phyloP scores from a whole-genome alignment of 805 yeast species.

The Candida broadrunensis region DNA sequence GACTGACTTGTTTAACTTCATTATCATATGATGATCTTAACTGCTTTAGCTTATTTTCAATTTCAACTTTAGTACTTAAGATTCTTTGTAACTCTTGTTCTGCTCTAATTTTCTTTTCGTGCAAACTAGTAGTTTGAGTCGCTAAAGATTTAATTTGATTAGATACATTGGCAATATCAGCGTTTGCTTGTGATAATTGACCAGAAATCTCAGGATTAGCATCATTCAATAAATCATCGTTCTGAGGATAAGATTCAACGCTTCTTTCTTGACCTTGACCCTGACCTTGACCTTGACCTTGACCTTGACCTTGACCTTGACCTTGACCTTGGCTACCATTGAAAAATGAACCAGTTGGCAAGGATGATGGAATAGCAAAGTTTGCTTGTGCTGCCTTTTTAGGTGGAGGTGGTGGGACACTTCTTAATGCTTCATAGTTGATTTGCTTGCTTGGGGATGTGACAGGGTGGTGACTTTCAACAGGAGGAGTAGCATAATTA shows the following conservation, averaged over 20 bases:
- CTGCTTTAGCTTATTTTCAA: conserved; percentile 65
- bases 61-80: conserved; percentile 62
- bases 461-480: too few species aligned
- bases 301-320: conserved; percentile 1
- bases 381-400: conserved; percentile 7
- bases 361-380: conserved; percentile 5
- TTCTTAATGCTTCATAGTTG: conserved; percentile 52
- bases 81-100: conserved; percentile 74
- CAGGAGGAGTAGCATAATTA: conserved; percentile 12
- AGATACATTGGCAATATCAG: conserved; percentile 83
- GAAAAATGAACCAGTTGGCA: conserved; percentile 3
- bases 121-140: conserved; percentile 66
- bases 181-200: conserved; percentile 71
- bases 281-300: conserved; percentile 1
- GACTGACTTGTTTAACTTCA: conserved; percentile 73
- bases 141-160: conserved; percentile 80
- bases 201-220: conserved; percentile 53
- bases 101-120: conserved; percentile 69
- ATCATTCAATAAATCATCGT: conserved; percentile 56
- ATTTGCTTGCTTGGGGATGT: conserved; percentile 20
- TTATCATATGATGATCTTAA: conserved; percentile 71
- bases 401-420: conserved; percentile 44
- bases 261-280: conserved; percentile 1
- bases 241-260: conserved; percentile 7
- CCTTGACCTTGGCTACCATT: not conserved